Evolutionary conservation across 306 rosid genomes (phyloP).

Genomic region (Cucumis cinereus): DNA sequence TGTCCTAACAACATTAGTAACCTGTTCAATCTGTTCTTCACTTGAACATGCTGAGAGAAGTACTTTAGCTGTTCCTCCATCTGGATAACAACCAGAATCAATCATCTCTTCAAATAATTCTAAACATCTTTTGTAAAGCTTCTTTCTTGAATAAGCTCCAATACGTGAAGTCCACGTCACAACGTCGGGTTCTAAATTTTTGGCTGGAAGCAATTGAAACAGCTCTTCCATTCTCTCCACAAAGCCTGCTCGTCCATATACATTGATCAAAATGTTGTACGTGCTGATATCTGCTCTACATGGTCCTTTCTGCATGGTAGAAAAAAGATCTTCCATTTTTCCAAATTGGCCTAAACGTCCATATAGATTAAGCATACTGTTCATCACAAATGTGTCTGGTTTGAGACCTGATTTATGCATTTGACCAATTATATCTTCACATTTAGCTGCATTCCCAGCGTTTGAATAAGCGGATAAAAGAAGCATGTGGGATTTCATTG

Average conservation of each 20-base stretch:
- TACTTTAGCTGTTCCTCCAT: slow-evolving; percentile 81
- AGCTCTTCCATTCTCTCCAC: slow-evolving; percentile 61
- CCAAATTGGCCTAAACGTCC: slow-evolving; percentile 66
- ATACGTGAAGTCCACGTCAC: slow-evolving; percentile 90
- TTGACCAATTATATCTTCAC: slow-evolving; percentile 67
- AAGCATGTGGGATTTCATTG: slow-evolving; percentile 93
- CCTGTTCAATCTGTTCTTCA: slow-evolving; percentile 66
- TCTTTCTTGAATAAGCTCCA: slow-evolving; percentile 85
- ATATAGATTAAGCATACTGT: slow-evolving; percentile 73
- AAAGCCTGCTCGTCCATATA: slow-evolving; percentile 77
- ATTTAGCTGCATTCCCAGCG: slow-evolving; percentile 49
- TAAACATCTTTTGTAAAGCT: slow-evolving; percentile 56
- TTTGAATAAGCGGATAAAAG: slow-evolving; percentile 72
- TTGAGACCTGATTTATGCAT: slow-evolving; percentile 57
- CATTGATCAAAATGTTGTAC: slow-evolving; percentile 62
- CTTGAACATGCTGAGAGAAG: slow-evolving; percentile 71
- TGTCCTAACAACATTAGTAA: slow-evolving; percentile 60
- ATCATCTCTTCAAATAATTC: slow-evolving; percentile 89
- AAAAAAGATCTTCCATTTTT: slow-evolving; percentile 66
- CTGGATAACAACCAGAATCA: slow-evolving; percentile 85
- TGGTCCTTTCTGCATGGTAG: slow-evolving; percentile 56
- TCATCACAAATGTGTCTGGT: slow-evolving; percentile 68
- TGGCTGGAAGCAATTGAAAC: slow-evolving; percentile 32
- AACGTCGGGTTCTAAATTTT: slow-evolving; percentile 69
- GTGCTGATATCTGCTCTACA: slow-evolving; percentile 59